A percentile compares a stretch with the other conserved stretches of the same genome.
These are phyloP conservation scores for Flaveria trinervia DNA, from an alignment of 129 eudicot species.

Conservation along the genomic window DNA sequence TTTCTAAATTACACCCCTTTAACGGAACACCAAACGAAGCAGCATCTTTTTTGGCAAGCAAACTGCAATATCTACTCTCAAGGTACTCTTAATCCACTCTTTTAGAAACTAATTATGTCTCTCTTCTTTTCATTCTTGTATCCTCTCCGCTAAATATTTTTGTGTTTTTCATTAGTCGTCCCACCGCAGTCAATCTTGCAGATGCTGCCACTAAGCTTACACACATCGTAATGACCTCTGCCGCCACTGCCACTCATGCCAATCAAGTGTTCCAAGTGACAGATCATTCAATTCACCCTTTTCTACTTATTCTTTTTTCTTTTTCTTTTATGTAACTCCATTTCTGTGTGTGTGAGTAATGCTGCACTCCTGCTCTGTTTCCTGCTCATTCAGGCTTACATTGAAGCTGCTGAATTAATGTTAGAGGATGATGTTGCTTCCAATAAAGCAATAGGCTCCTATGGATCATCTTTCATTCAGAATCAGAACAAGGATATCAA, in stretches of 20 bases:
- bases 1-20: slow-evolving; percentile 46
- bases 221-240: slow-evolving; percentile 50
- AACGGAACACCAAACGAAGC: slow-evolving; percentile 68
- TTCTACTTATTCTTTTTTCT: background rate
- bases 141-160: background rate
- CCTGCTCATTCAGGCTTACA: slow-evolving; percentile 55
- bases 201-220: slow-evolving; percentile 91
- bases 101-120: background rate
- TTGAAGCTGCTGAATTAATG: slow-evolving; percentile 87
- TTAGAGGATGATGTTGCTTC: slow-evolving; percentile 93
- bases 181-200: slow-evolving; percentile 95
- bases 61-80: slow-evolving; percentile 84
- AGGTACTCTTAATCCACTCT: slow-evolving; percentile 42
- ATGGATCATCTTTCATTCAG: slow-evolving; percentile 70
- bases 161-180: slow-evolving; percentile 60
- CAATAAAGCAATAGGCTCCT: slow-evolving; percentile 87
- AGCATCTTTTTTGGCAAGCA: slow-evolving; percentile 52
- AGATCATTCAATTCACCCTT: background rate
- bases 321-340: too few relatives aligned
- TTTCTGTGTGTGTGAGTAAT: background rate
- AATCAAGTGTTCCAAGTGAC: slow-evolving; percentile 60
- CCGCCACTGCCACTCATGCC: slow-evolving; percentile 58
- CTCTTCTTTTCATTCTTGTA: background rate
- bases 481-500: slow-evolving; percentile 43
- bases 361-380: background rate